These are phyloP conservation scores for Yamadazyma paraphyllophila DNA, from an alignment of 805 yeast species.

Conservation along the genomic window DNA sequence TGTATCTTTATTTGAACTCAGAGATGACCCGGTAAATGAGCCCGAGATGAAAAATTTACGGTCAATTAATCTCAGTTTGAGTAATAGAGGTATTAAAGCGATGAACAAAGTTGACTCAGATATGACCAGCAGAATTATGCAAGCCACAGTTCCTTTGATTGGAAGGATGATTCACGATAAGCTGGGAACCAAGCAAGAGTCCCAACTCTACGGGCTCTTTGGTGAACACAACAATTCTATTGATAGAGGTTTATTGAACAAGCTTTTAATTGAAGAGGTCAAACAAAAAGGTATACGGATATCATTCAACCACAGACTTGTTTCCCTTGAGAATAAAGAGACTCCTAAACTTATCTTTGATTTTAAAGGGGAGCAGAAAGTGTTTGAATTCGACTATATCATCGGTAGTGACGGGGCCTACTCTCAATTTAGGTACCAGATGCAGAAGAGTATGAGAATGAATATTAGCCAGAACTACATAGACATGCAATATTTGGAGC, in stretches of 20 bases:
- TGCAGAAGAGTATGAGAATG: slow-evolving; percentile 68
- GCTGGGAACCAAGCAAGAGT: slow-evolving; percentile 53
- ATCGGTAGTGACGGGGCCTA: slow-evolving; percentile 88
- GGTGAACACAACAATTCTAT: slow-evolving; percentile 87
- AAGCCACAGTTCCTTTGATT: slow-evolving; percentile 74
- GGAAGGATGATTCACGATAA: slow-evolving; percentile 87
- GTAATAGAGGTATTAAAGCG: slow-evolving; percentile 77
- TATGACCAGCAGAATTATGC: slow-evolving; percentile 55
- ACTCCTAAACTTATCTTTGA: slow-evolving; percentile 24
- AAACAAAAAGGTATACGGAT: slow-evolving; percentile 43
- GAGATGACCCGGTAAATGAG: slow-evolving; percentile 65
- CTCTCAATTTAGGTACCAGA: slow-evolving; percentile 65
- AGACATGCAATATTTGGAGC: slow-evolving; percentile 79
- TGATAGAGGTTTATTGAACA: slow-evolving; percentile 70
- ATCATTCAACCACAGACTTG: slow-evolving; percentile 57
- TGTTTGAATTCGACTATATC: slow-evolving; percentile 50
- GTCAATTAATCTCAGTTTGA: slow-evolving; percentile 86
- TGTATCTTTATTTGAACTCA: slow-evolving; percentile 69
- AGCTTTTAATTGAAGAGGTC: slow-evolving; percentile 61
- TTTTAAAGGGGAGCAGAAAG: slow-evolving; percentile 14
- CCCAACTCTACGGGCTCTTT: slow-evolving; percentile 74
- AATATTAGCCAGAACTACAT: slow-evolving; percentile 73
- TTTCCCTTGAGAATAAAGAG: slow-evolving; percentile 29
- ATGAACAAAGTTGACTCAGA: slow-evolving; percentile 58
- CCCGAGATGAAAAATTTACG: slow-evolving; percentile 50